Evolutionary conservation across 2,329 filamentous ascomycete species (phyloP).

Genomic region (Myriosclerotinia duriaeana): DNA sequence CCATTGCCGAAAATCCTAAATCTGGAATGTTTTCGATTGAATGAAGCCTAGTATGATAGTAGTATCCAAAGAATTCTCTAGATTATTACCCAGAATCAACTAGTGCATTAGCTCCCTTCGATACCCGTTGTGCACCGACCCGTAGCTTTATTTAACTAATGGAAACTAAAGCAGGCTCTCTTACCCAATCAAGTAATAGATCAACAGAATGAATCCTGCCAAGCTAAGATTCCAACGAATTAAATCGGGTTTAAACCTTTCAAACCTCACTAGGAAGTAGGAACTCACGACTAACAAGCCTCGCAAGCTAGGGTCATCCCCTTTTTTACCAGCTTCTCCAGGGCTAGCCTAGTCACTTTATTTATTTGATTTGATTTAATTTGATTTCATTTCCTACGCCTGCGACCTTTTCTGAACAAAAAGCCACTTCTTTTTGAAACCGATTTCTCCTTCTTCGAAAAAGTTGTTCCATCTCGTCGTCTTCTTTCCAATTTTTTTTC

Average conservation of each 20-base stretch:
- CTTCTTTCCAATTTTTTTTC: conserved; percentile 2
- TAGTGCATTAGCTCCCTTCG: not conserved
- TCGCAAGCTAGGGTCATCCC: not conserved
- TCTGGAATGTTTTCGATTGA: not conserved
- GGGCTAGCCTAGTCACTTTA: not conserved
- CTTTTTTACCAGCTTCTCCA: not conserved
- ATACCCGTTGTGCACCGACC: not conserved
- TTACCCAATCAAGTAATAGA: not conserved
- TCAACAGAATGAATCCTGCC: not conserved
- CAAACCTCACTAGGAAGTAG: not conserved
- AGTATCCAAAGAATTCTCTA: too few species aligned
- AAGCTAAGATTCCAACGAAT: not conserved
- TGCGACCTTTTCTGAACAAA: conserved; percentile 4
- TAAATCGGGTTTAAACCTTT: not conserved
- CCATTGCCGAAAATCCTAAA: not conserved
- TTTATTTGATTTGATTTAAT: not conserved
- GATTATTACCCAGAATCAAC: not conserved
- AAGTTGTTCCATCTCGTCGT: conserved; percentile 9
- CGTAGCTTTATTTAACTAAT: not conserved
- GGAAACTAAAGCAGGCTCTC: not conserved
- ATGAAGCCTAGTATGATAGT: too few species aligned
- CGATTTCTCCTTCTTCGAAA: not conserved
- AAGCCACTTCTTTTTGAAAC: conserved; percentile 14
- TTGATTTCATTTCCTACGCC: not conserved
- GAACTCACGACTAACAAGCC: not conserved